Conservation (phyloP, 2,329 filamentous ascomycete species). For the Fusarium tjaetaba region DNA sequence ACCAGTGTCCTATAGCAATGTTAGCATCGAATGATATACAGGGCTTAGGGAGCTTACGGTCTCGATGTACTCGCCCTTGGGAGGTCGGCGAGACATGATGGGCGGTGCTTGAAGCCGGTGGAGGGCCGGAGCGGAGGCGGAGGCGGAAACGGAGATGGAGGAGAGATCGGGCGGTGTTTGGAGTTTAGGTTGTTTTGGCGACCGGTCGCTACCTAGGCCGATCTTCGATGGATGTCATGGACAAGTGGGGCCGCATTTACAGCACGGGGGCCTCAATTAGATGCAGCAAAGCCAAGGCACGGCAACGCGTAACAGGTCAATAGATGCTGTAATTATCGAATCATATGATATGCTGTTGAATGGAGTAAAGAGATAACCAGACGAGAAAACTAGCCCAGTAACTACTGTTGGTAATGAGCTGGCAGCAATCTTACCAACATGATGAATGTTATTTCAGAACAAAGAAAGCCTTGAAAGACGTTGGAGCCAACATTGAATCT, state of each 20-base stretch:
- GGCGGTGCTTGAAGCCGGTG: constrained; percentile 18
- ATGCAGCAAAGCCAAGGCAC: neutral
- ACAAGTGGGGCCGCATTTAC: constrained; percentile 31
- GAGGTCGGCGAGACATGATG: constrained; percentile 78
- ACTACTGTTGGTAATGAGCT: neutral
- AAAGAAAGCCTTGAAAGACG: constrained; percentile 1
- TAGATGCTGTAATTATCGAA: neutral
- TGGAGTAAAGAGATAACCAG: neutral
- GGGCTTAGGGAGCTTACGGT: constrained; percentile 70
- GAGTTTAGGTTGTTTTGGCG: constrained; percentile 2
- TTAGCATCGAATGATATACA: neutral
- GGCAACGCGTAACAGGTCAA: neutral
- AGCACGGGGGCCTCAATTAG: constrained; percentile 1
- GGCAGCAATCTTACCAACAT: neutral
- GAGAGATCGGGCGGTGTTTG: constrained; percentile 27
- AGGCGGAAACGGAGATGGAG: constrained; percentile 1
- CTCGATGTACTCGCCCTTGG: constrained; percentile 95
- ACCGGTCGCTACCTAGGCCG: neutral
- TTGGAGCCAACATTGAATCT: neutral
- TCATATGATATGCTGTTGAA: neutral
- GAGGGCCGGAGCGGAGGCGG: constrained; percentile 21
- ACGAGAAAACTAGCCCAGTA: neutral
- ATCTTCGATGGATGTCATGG: constrained; percentile 26
- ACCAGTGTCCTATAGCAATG: constrained; percentile 80
- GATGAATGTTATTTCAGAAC: neutral